These are phyloP conservation scores for Pseudozyma flocculosa DNA, from an alignment of 1,284 basidiomycete species.

Conservation along the genomic window DNA sequence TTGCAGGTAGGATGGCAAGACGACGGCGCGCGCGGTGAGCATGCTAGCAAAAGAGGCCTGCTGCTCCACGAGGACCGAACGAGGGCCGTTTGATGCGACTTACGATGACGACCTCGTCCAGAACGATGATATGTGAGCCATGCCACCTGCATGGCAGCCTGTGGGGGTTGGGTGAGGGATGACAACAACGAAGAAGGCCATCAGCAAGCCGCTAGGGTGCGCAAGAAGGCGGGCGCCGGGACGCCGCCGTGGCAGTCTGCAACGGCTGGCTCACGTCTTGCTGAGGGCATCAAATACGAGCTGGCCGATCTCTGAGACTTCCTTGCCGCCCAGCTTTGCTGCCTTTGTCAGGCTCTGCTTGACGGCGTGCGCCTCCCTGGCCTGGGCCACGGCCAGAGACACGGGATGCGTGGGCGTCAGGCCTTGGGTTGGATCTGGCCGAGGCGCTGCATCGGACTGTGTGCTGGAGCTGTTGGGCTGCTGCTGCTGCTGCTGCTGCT, in stretches of 20 bases:
- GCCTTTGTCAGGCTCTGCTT: conserved; percentile 35
- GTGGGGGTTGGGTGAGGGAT: not conserved
- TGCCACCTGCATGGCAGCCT: conserved; percentile 56
- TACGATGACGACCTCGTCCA: conserved; percentile 55
- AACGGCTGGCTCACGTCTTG: conserved; percentile 56
- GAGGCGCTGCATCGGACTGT: too few relatives aligned
- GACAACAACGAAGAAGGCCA: not conserved
- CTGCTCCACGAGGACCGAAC: too few relatives aligned
- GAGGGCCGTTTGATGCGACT: too few relatives aligned
- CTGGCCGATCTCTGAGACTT: conserved; percentile 44
- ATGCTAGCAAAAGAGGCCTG: too few relatives aligned
- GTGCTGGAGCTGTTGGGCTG: too few relatives aligned
- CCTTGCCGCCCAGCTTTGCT: conserved; percentile 34
- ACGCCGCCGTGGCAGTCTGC: too few relatives aligned
- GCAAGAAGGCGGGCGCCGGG: not conserved
- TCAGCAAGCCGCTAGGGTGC: not conserved
- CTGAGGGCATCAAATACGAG: conserved; percentile 50
- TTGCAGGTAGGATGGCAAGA: too few relatives aligned
- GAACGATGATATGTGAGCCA: conserved; percentile 53
- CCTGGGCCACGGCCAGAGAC: conserved; percentile 30
- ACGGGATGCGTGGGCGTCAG: conserved; percentile 30
- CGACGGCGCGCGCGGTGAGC: too few relatives aligned
- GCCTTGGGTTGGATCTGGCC: not conserved
- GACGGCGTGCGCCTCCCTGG: conserved; percentile 38
- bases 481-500: conserved; percentile 1